These are phyloP conservation scores for Yamagishiella unicocca DNA, from an alignment of 139 green algal genomes.

Conservation along the genomic window DNA sequence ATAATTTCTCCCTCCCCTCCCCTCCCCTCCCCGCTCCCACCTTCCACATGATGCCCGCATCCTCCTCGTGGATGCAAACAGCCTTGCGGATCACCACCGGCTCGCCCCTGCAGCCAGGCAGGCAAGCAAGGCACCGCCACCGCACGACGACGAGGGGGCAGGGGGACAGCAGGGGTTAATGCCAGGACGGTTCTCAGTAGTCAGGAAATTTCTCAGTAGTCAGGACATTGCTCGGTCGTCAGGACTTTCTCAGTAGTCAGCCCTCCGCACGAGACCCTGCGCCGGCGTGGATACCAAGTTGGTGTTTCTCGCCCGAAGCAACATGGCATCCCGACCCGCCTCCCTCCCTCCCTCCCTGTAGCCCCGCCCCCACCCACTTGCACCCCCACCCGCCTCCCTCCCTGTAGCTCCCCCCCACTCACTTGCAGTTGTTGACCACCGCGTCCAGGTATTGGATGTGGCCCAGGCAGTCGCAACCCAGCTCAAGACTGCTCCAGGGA, in stretches of 20 bases:
- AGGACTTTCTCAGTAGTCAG: too few species aligned
- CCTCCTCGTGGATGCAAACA: constrained; percentile 93
- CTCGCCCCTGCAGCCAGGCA: constrained; percentile 54
- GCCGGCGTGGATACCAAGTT: too few species aligned
- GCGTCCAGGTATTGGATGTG: constrained; percentile 91
- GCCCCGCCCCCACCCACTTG: not conserved
- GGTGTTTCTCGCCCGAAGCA: too few species aligned
- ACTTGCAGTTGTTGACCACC: constrained; percentile 78
- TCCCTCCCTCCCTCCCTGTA: too few species aligned
- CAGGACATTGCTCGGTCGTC: too few species aligned
- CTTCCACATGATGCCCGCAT: constrained; percentile 91
- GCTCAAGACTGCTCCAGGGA: constrained; percentile 69
- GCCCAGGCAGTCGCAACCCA: constrained; percentile 93
- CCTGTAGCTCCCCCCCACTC: not conserved
- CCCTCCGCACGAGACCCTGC: too few species aligned
- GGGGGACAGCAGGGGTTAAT: too few species aligned
- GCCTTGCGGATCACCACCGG: constrained; percentile 79
- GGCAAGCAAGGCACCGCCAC: not conserved
- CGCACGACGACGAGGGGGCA: too few species aligned
- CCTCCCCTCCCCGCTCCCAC: not conserved
- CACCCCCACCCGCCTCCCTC: not conserved
- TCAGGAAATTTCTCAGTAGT: too few species aligned
- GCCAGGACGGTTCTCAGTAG: too few species aligned
- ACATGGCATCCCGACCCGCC: too few species aligned
- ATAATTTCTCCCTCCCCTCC: not conserved